These are phyloP conservation scores for Alisma plantagoaquatica DNA, from an alignment of 106 monocot species.

Conservation along the genomic window DNA sequence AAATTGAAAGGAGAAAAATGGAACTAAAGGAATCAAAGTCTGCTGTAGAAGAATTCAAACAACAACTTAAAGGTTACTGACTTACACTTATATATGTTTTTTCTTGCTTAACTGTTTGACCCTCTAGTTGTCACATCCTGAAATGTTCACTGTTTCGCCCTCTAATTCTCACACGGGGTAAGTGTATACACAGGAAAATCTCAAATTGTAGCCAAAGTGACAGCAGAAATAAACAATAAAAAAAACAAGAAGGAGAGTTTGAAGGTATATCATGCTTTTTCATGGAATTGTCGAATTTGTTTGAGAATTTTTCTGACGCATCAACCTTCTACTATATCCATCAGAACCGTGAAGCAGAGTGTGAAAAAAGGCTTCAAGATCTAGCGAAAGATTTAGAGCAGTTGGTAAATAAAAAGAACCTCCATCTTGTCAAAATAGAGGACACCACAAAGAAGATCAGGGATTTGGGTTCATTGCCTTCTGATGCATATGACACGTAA, in stretches of 20 bases:
- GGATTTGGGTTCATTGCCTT: conserved; percentile 92
- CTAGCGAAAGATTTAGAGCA: conserved; percentile 90
- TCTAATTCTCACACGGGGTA: no score
- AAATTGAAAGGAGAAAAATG: conserved; percentile 52
- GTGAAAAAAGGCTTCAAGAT: conserved; percentile 67
- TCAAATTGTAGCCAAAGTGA: conserved; percentile 38
- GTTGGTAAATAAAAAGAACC: conserved; percentile 62
- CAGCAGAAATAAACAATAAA: conserved; percentile 36
- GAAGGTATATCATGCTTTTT: conserved; percentile 34
- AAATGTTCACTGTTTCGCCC: no score
- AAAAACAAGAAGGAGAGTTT: conserved; percentile 47
- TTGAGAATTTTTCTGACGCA: no score
- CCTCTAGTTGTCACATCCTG: no score
- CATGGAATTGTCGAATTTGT: no score
- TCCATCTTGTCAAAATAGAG: conserved; percentile 76
- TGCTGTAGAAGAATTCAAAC: conserved; percentile 53
- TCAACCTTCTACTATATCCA: conserved; percentile 8
- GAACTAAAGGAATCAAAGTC: conserved; percentile 51
- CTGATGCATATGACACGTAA: conserved; percentile 97
- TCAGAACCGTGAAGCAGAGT: conserved; percentile 63
- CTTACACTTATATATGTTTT: no score
- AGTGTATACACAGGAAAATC: no score
- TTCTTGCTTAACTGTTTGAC: no score
- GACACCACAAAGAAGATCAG: conserved; percentile 85
- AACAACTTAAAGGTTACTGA: conserved; percentile 53